Percentiles rank a stretch among this genome's conserved stretches.
phyloP scores from a whole-genome alignment of 768 basidiomycete species.

The Psilocybe cyanescens region DNA sequence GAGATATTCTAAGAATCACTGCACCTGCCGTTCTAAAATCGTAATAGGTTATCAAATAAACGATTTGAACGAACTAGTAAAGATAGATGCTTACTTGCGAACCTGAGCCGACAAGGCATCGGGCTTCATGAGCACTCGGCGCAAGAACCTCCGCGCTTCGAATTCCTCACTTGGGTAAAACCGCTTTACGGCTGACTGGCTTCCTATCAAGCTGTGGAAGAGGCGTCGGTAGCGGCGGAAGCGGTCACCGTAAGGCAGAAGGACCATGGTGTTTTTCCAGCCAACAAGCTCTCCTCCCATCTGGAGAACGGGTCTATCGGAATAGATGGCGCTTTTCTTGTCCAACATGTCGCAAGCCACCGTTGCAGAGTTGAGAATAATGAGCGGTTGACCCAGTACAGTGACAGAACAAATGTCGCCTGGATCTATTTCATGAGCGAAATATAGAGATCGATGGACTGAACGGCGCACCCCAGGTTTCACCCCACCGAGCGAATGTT shows the following conservation, averaged over 20 bases:
- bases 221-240: slow-evolving; percentile 56
- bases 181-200: slow-evolving; percentile 40
- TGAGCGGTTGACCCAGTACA: slow-evolving; percentile 60
- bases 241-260: slow-evolving; percentile 61
- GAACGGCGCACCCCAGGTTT: slow-evolving; percentile 47
- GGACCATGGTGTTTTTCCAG: slow-evolving; percentile 59
- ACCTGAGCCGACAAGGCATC: slow-evolving; percentile 48
- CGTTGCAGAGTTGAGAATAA: slow-evolving; percentile 57
- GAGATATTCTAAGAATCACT: slow-evolving; percentile 53
- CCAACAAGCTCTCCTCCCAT: slow-evolving; percentile 61
- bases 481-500: slow-evolving; percentile 55
- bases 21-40: slow-evolving; percentile 51
- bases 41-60: slow-evolving; percentile 7
- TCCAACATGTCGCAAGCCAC: slow-evolving; percentile 62
- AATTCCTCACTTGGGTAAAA: slow-evolving; percentile 48
- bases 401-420: slow-evolving; percentile 66
- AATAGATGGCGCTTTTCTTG: slow-evolving; percentile 68
- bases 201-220: slow-evolving; percentile 56
- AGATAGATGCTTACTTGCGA: slow-evolving; percentile 41
- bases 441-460: not conserved
- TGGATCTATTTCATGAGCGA: slow-evolving; percentile 23
- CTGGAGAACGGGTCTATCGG: slow-evolving; percentile 62
- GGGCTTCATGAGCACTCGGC: slow-evolving; percentile 50
- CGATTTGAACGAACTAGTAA: not conserved
- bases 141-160: slow-evolving; percentile 52